Base-by-base conservation (phyloP, 495 filamentous ascomycete genomes). In the Entonaema liquescens region DNA sequence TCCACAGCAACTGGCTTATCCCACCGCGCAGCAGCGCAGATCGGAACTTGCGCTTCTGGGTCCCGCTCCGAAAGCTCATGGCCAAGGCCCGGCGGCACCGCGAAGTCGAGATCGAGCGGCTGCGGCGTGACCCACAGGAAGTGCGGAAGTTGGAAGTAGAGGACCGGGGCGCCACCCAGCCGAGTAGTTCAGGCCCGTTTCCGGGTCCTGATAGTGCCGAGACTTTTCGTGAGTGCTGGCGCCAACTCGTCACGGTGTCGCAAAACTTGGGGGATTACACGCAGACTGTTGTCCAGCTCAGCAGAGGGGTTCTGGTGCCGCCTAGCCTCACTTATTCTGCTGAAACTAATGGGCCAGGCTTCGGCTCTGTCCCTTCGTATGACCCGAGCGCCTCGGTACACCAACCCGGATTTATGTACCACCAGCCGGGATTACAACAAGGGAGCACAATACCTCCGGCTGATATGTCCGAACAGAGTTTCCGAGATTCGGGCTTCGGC, bases 51-150 rank as follows among this genome's bases (percentile, higher is more conserved):
- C 80, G 79, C 47, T 74, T 88, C 17, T 89, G 87, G 86, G 74
- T 85, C 52, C 86, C 87, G 0, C 70, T 89, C n/a, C 77, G 79
- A 17, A 85, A 82, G 62, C 63, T 89, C 15, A 85, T 85, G 82
- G 62, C 67, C 5, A 84, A 85, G 68, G 86, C 85, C 8, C 78
- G 77, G 33, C 77, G 74, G 11, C 83, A 84, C 69, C 83, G 85
- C 13, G 75, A 79, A 0, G 71, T 64, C 8, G 84, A 85, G 59
- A 26, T 87, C 3, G 56, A 70, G 2, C 73, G 84, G 52, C 68
- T 86, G 17, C 62, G 77, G 13, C 21, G 9, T 7, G 71, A 85
- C 70, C n/a, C 63, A 2, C 35, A 62, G 1, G 80, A 74, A 42
- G 78, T 73, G 13, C 55, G 64, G 21, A 23, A 44, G 35, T 58